Percentiles rank a stretch among this genome's conserved stretches.
Conservation (phyloP, 371 early-diverging fungal species). For the Gilbertella persicaria region DNA sequence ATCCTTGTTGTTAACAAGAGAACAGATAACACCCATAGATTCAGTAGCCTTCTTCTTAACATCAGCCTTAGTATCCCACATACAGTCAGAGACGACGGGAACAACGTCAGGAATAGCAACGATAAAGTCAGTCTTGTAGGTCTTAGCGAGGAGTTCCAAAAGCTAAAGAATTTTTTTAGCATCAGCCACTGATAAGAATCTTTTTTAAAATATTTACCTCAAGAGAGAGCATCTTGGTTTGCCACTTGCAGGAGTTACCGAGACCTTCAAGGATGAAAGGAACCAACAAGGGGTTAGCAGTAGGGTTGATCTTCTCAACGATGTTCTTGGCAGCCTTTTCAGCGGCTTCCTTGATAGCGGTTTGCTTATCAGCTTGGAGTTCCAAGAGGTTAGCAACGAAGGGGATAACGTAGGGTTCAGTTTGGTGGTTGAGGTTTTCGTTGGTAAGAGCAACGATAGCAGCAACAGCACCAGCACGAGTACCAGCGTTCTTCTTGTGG, state of each 20-base stretch:
- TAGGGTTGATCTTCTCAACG: conserved; percentile 50
- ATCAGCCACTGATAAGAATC: not conserved
- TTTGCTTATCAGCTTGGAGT: conserved; percentile 68
- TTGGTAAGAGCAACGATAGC: conserved; percentile 62
- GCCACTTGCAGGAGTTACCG: conserved; percentile 75
- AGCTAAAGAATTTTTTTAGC: conserved; percentile 12
- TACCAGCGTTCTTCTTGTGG: conserved; percentile 69
- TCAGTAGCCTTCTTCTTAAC: conserved; percentile 53
- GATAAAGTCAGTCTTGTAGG: conserved; percentile 58
- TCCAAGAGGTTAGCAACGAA: conserved; percentile 60
- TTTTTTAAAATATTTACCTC: conserved; percentile 10
- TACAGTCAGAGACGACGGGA: conserved; percentile 70
- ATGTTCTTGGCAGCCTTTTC: conserved; percentile 57
- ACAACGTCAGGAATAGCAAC: conserved; percentile 68
- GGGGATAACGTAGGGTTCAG: conserved; percentile 64
- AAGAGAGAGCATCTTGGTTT: conserved; percentile 69
- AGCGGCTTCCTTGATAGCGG: conserved; percentile 65
- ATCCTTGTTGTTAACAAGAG: conserved; percentile 65
- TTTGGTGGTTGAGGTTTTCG: conserved; percentile 42
- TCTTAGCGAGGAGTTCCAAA: conserved; percentile 55
- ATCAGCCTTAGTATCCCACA: conserved; percentile 77
- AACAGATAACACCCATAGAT: conserved; percentile 57
- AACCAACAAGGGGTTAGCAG: conserved; percentile 55
- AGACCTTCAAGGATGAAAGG: conserved; percentile 63
- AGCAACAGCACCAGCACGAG: conserved; percentile 68